A percentile compares a stretch with the other conserved stretches of the same genome.
Conservation (phyloP, 2,329 filamentous ascomycete species). For the Cladosporium sp. region DNA sequence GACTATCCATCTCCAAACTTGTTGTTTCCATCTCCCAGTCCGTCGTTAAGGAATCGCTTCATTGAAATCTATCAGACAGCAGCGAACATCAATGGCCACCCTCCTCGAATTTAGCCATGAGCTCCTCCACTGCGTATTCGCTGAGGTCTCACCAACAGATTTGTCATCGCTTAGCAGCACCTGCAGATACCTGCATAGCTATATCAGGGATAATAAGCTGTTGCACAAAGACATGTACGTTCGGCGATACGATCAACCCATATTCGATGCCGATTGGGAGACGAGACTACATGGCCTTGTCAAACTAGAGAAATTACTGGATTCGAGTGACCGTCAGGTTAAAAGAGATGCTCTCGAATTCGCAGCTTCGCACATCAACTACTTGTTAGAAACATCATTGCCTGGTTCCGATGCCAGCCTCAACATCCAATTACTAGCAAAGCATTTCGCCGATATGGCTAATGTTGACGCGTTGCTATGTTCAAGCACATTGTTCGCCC, state of each 20-base stretch:
- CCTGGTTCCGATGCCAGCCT: constrained; percentile 47
- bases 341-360: constrained; percentile 38
- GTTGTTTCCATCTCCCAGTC: too few relatives aligned
- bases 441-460: constrained; percentile 40
- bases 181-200: constrained; percentile 51
- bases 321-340: constrained; percentile 35
- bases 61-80: too few relatives aligned
- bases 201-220: constrained; percentile 54
- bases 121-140: constrained; percentile 59
- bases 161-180: constrained; percentile 50
- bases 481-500: constrained; percentile 59
- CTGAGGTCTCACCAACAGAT: constrained; percentile 53
- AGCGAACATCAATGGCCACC: constrained; percentile 35
- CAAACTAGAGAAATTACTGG: constrained; percentile 43
- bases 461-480: constrained; percentile 60
- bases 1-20: too few relatives aligned
- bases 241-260: constrained; percentile 33
- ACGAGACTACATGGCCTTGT: constrained; percentile 32
- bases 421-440: constrained; percentile 37
- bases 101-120: constrained; percentile 55
- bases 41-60: too few relatives aligned
- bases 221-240: constrained; percentile 63
- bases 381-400: constrained; percentile 22
- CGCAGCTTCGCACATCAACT: constrained; percentile 21
- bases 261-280: constrained; percentile 34